Evolutionary conservation across 208 protist species (phyloP), one percentile per base, ranked within the genome.

Genomic region (Trypanosoma vivax): DNA sequence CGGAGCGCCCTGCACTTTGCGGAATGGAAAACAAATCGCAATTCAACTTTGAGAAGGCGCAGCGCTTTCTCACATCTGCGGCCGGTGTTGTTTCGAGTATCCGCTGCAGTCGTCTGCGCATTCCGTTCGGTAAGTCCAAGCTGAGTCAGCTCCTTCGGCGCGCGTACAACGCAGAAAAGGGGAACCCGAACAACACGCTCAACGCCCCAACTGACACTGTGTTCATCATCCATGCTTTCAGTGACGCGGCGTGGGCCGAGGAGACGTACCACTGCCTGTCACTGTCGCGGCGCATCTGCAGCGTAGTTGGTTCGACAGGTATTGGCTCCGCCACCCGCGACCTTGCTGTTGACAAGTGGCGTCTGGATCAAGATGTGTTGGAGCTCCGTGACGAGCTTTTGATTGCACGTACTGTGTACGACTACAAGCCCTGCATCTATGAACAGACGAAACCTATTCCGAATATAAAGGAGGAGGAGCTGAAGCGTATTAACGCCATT

Each of bases 121-220:
- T 96, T 35, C 90, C 90, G n/a, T 96, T 92, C 65, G 86, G 85
- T 23, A 96, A 92, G 62, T 94, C 86, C 28, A 91, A 92, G 64
- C 51, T 96, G 42, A 90, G 75, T 14, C 83, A 89, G 70, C 71
- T 96, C 19, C 73, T 96, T 62, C 82, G 83, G 38, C 83, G 87
- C 19, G 70, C 73, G 49, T 96, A 94, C 76, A 96, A 96, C 50
- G 64, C 69, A 3, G 86, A 96, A 73, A 94, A 93, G 63, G 71
- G 76, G 25, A 84, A 94, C 56, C 51, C 60, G 9, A 58, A 86
- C 62, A 86, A 83, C 37, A 34, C 52, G 7, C 31, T 63, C 30
- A 96, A 94, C 59, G 79, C 55, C n/a, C 59, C 79, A 1, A 96
- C 90, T 4, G 64, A 72, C 23, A 90, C 83, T 3, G 30, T 74